Conservation (phyloP, 1,284 basidiomycete species). For the Pseudomicrostroma phylloplanum region DNA sequence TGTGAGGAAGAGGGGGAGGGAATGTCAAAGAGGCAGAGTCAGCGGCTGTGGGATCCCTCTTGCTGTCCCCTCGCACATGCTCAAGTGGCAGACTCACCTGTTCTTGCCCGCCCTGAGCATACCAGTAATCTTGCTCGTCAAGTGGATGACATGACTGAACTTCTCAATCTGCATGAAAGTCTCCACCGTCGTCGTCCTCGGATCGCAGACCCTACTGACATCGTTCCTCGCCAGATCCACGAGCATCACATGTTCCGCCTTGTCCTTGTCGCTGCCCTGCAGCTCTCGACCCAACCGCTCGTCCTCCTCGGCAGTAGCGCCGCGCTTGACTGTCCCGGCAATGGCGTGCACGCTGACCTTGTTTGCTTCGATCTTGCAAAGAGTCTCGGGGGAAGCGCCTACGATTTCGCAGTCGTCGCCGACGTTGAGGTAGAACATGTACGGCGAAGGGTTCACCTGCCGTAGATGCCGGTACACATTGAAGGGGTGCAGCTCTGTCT, state of each 20-base stretch:
- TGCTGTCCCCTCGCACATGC: neutral
- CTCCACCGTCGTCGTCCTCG: constrained; percentile 91
- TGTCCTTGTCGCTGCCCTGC: constrained; percentile 80
- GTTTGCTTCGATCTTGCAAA: constrained; percentile 81
- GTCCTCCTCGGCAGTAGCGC: constrained; percentile 84
- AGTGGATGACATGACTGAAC: constrained; percentile 95
- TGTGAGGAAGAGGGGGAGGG: neutral
- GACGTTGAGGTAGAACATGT: constrained; percentile 93
- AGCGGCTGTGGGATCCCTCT: neutral
- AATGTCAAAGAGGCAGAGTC: constrained; percentile 1
- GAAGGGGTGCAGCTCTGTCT: constrained; percentile 87
- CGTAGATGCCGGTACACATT: constrained; percentile 90
- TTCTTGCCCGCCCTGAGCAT: constrained; percentile 73
- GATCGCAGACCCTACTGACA: constrained; percentile 93
- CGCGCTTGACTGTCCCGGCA: constrained; percentile 86
- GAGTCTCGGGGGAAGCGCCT: constrained; percentile 92
- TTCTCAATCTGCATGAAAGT: constrained; percentile 88
- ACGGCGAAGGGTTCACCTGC: constrained; percentile 92
- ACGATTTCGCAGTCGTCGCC: constrained; percentile 81
- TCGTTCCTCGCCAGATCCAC: constrained; percentile 99
- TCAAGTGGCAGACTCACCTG: constrained; percentile 56
- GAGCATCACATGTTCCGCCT: constrained; percentile 98
- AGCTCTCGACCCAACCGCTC: constrained; percentile 68
- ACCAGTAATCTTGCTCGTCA: constrained; percentile 93
- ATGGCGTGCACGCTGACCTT: constrained; percentile 97